phyloP scores from a whole-genome alignment of 345 rosid genomes.

The Cardamine chenopodiifolia region DNA sequence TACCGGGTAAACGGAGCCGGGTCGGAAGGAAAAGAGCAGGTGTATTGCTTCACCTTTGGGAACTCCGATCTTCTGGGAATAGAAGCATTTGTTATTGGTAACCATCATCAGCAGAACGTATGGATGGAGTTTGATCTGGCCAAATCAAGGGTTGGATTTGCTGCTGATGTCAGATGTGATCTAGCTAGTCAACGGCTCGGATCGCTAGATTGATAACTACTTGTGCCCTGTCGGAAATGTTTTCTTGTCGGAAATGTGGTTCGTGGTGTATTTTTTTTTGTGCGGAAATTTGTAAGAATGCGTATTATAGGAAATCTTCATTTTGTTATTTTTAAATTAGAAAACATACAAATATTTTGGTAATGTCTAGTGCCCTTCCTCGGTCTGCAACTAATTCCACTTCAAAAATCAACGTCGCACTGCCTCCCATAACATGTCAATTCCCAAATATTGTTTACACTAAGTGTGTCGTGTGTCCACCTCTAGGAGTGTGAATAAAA shows the following conservation, averaged over 20 bases:
- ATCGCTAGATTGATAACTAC: constrained; percentile 18
- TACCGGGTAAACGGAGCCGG: constrained; percentile 67
- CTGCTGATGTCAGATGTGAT: constrained; percentile 68
- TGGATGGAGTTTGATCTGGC: constrained; percentile 86
- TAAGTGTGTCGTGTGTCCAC: background rate
- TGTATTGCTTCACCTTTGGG: constrained; percentile 81
- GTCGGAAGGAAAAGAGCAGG: constrained; percentile 53
- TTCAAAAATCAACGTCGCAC: background rate
- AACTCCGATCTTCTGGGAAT: constrained; percentile 73
- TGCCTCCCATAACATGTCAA: background rate
- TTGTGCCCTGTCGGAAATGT: background rate
- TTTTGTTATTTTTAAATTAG: background rate
- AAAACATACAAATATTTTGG: background rate
- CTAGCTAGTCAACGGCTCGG: constrained; percentile 58
- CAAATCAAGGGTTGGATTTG: constrained; percentile 75
- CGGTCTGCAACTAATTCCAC: background rate
- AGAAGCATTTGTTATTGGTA: constrained; percentile 76
- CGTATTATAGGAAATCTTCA: background rate
- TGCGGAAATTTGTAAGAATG: background rate
- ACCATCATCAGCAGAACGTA: constrained; percentile 79
- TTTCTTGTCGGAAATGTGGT: background rate
- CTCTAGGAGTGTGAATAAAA: background rate
- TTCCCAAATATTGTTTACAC: background rate
- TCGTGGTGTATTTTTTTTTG: background rate
- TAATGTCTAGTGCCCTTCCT: background rate